A percentile compares a stretch with the other conserved stretches of the same genome.
Evolutionary conservation across 2,329 filamentous ascomycete species (phyloP).

Genomic region (Nemania diffusa): DNA sequence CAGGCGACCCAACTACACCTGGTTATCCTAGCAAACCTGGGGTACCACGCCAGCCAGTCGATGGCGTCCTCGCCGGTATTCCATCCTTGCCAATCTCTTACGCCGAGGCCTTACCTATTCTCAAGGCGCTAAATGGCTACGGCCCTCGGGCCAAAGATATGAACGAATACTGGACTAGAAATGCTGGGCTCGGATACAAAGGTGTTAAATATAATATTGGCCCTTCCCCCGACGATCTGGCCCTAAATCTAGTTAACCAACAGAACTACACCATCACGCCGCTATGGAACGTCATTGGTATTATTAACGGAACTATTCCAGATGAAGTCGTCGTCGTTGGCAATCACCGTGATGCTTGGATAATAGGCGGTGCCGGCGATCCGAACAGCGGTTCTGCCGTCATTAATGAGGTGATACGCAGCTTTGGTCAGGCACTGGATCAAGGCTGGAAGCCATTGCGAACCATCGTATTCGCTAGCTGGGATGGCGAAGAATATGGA

Average conservation of each 20-base stretch:
- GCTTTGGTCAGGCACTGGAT: conserved; percentile 75
- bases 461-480: conserved; percentile 89
- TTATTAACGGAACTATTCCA: conserved; percentile 86
- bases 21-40: conserved; percentile 94
- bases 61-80: conserved; percentile 80
- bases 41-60: conserved; percentile 77
- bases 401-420: conserved; percentile 79
- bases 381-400: conserved; percentile 85
- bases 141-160: conserved; percentile 82
- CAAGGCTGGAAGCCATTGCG: conserved; percentile 85
- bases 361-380: conserved; percentile 83
- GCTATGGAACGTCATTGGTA: conserved; percentile 90
- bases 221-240: conserved; percentile 77
- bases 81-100: conserved; percentile 94
- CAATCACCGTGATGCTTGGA: conserved; percentile 93
- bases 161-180: conserved; percentile 74
- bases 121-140: conserved; percentile 90
- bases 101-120: conserved; percentile 82
- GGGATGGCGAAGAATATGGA: conserved; percentile 87
- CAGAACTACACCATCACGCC: conserved; percentile 85
- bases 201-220: conserved; percentile 88
- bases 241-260: conserved; percentile 79
- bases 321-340: conserved; percentile 90
- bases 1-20: conserved; percentile 87
- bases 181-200: conserved; percentile 79